phyloP scores from a whole-genome alignment of 1,284 basidiomycete species.

The Ceratobasidium papillatum region DNA sequence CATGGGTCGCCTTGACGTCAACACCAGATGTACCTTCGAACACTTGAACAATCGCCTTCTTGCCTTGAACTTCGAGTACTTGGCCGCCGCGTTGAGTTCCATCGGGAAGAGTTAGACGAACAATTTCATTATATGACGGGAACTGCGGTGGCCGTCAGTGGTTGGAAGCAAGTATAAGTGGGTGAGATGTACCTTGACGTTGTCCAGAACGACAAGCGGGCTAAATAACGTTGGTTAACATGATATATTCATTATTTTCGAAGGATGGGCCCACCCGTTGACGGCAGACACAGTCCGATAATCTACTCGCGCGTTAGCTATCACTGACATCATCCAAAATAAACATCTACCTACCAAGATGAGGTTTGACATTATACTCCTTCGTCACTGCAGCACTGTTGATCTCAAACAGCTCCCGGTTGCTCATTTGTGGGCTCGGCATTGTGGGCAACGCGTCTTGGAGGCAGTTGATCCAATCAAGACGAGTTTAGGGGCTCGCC shows the following conservation, averaged over 20 bases:
- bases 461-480: slow-evolving; percentile 18
- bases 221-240: slow-evolving; percentile 55
- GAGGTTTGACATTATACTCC: slow-evolving; percentile 86
- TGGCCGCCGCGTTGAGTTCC: slow-evolving; percentile 95
- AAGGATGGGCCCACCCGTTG: slow-evolving; percentile 87
- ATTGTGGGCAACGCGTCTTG: slow-evolving; percentile 29
- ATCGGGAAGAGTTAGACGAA: slow-evolving; percentile 94
- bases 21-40: slow-evolving; percentile 99
- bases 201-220: slow-evolving; percentile 95
- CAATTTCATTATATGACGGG: slow-evolving; percentile 99
- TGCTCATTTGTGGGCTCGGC: slow-evolving; percentile 52
- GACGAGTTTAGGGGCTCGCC: slow-evolving; percentile 35
- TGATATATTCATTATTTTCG: slow-evolving; percentile 21
- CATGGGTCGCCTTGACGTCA: slow-evolving; percentile 96
- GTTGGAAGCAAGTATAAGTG: slow-evolving; percentile 33
- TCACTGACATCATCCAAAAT: neutral
- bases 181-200: slow-evolving; percentile 82
- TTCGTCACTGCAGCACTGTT: slow-evolving; percentile 88
- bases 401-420: slow-evolving; percentile 80
- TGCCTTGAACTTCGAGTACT: slow-evolving; percentile 97
- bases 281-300: slow-evolving; percentile 96
- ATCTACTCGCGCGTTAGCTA: slow-evolving; percentile 61
- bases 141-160: slow-evolving; percentile 64
- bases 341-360: slow-evolving; percentile 72
- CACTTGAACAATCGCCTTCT: slow-evolving; percentile 99